Evolutionary conservation across 805 yeast genomes (phyloP), one percentile per base, ranked within the genome.

Genomic region (Schwanniomyces polymorphus): DNA sequence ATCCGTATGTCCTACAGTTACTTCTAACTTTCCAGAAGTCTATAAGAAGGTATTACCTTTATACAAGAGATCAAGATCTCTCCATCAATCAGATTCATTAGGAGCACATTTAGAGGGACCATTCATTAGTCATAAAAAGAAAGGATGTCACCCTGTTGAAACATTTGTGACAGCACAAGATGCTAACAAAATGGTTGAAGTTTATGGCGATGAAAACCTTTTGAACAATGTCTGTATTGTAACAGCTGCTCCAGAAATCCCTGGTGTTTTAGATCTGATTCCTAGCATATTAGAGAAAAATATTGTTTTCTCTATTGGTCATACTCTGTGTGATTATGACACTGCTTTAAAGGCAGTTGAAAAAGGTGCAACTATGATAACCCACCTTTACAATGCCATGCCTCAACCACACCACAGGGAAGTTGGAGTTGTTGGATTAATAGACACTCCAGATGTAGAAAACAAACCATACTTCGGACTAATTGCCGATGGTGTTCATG

Each of bases 61-160:
- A 25, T 67, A 78, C 49, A 63, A 62, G 16, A 63, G 65, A 27
- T 59, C 68, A 10, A 59, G 79, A 31, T 52, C 60, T 2, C 26
- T 53, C 28, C 50, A 54, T 41, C 68, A 62, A 56, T 57, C 74
- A 12, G 82, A 78, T 55, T 70, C 76, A 4, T 62, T 81, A 46
- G 85, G 85, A 9, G 81, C 81, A n/a, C 85, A 81, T 56, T 61
- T 77, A 34, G 85, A 81, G 53, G 85, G 85, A 5, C 85, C 85
- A 7, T 79, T 80, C 56, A 72, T 81, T 48, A 77, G 75, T 45
- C 60, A 67, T 33, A 56, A 63, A 39, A 78, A 78, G 55, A 76
- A 73, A 53, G 82, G 82, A 4, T 78, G 82, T 50, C 82, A 78
- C 52, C 79, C 79, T 1, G 64, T 64, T 11, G 75, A 69, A 48